Evolutionary conservation across 495 filamentous ascomycete genomes (phyloP).

Genomic region (Xylaria acuta): DNA sequence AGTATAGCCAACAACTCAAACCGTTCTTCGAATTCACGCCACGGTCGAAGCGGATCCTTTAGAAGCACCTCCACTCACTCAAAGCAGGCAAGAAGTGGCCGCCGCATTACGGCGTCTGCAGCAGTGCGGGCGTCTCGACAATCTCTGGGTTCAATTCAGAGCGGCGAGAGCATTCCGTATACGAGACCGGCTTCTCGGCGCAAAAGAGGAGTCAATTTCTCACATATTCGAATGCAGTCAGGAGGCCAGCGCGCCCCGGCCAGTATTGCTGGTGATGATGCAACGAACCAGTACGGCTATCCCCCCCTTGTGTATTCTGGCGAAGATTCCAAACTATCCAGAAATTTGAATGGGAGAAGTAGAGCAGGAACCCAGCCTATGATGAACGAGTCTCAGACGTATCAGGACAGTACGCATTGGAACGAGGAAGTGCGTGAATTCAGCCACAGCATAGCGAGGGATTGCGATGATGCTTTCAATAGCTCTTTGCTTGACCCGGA

Average conservation of each 20-base stretch:
- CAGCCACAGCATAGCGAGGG: slow-evolving; percentile 54
- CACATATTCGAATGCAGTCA: slow-evolving; percentile 55
- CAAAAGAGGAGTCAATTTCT: slow-evolving; percentile 84
- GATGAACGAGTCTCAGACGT: slow-evolving; percentile 17
- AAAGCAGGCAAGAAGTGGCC: slow-evolving; percentile 24
- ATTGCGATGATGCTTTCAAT: slow-evolving; percentile 80
- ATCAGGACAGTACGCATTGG: slow-evolving; percentile 41
- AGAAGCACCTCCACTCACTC: slow-evolving; percentile 35
- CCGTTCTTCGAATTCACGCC: slow-evolving; percentile 31
- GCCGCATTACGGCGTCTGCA: slow-evolving; percentile 11
- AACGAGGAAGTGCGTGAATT: slow-evolving; percentile 60
- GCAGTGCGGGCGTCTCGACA: slow-evolving; percentile 38
- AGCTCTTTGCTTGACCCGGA: slow-evolving; percentile 63
- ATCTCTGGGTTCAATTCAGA: slow-evolving; percentile 66
- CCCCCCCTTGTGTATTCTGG: slow-evolving; percentile 25
- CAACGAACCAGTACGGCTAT: slow-evolving; percentile 31
- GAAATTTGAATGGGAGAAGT: slow-evolving; percentile 18
- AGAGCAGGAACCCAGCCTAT: slow-evolving; percentile 28
- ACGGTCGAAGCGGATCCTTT: slow-evolving; percentile 28
- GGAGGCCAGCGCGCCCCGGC: slow-evolving; percentile 36
- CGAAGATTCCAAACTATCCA: slow-evolving; percentile 21
- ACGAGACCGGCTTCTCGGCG: slow-evolving; percentile 64
- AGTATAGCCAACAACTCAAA: slow-evolving; percentile 33
- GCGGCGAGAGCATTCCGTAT: slow-evolving; percentile 55
- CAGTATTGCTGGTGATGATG: slow-evolving; percentile 40